These are phyloP conservation scores for Sisymbrium altissimum DNA, from an alignment of 345 rosid genomes.

Conservation along the genomic window DNA sequence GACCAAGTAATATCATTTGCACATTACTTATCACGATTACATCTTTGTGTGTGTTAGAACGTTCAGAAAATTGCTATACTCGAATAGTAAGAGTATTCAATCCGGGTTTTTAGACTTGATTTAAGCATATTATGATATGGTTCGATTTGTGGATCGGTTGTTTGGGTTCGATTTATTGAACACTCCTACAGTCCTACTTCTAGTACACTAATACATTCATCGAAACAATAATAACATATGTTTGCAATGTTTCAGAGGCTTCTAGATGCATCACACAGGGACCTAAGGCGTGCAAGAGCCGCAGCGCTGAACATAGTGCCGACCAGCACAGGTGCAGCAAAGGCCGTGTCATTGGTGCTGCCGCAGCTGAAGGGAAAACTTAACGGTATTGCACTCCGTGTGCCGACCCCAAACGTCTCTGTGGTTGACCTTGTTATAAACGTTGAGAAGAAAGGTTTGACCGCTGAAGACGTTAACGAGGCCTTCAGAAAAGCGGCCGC, in stretches of 20 bases:
- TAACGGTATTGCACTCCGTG: slow-evolving; percentile 94
- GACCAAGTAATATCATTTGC: slow-evolving; percentile 63
- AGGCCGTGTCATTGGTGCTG: slow-evolving; percentile 90
- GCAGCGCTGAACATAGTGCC: slow-evolving; percentile 97
- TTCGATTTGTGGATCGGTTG: background rate
- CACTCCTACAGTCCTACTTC: background rate
- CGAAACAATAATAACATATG: background rate
- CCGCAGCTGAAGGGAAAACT: slow-evolving; percentile 99
- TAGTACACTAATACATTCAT: background rate
- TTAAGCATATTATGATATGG: too few relatives aligned
- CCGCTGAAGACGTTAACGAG: slow-evolving; percentile 86
- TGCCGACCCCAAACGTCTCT: slow-evolving; percentile 97
- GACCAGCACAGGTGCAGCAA: slow-evolving; percentile 98
- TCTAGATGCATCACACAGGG: slow-evolving; percentile 95
- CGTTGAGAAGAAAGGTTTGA: slow-evolving; percentile 75
- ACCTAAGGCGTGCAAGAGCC: slow-evolving; percentile 96
- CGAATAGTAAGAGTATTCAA: too few relatives aligned
- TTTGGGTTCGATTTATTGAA: background rate
- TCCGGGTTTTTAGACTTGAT: too few relatives aligned
- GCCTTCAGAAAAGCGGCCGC: slow-evolving; percentile 88
- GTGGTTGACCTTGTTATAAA: slow-evolving; percentile 92
- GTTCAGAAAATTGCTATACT: too few relatives aligned
- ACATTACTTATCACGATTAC: background rate
- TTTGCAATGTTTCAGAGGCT: slow-evolving; percentile 61
- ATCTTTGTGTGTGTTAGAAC: background rate